Base-by-base conservation (phyloP, 2,329 filamentous ascomycete genomes). In the Aurifilum marmelostoma region DNA sequence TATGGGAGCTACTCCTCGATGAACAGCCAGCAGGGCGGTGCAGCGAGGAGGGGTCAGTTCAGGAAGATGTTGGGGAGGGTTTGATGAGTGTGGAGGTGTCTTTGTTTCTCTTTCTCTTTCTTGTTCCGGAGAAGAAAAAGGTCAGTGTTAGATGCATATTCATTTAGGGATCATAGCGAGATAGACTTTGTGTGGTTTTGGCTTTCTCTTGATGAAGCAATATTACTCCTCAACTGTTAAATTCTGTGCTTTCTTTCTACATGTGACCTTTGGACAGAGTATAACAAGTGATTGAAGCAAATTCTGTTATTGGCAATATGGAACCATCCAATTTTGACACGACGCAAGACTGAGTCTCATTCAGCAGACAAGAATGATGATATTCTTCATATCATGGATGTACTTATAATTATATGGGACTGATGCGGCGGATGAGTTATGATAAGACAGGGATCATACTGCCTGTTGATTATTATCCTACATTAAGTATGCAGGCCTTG, bases 61-160 rank as follows among this genome's bases (percentile, higher is more conserved):
- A 62, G 72, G 63, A 72, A 73, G 71, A 70, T 73, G 6, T 8
- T 73, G 34, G 71, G 67, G 7, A 52, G 71, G 32, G 63, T 41
- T 2, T 72, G 37, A n/a, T n/a, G n/a, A n/a, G n/a, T n/a, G n/a
- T n/a, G n/a, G n/a, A n/a, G n/a, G n/a, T n/a, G n/a, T n/a, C n/a
- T n/a, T n/a, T n/a, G n/a, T n/a, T n/a, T n/a, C n/a, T n/a, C n/a
- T n/a, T n/a, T n/a, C n/a, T n/a, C n/a, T n/a, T n/a, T n/a, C n/a
- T n/a, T n/a, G n/a, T n/a, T n/a, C n/a, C n/a, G n/a, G n/a, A n/a
- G n/a, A n/a, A 62, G 58, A 2, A 12, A 52, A 54, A 12, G 24
- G 24, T 16, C 24, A 54, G 12, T 11, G 2, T 14, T 27, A 54
- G 24, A 56, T 56, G 52, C 12, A 29, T 56, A 29, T 14, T 29